phyloP scores from a whole-genome alignment of 2,329 filamentous ascomycete species.

The Hymenoscyphus fraxineus region DNA sequence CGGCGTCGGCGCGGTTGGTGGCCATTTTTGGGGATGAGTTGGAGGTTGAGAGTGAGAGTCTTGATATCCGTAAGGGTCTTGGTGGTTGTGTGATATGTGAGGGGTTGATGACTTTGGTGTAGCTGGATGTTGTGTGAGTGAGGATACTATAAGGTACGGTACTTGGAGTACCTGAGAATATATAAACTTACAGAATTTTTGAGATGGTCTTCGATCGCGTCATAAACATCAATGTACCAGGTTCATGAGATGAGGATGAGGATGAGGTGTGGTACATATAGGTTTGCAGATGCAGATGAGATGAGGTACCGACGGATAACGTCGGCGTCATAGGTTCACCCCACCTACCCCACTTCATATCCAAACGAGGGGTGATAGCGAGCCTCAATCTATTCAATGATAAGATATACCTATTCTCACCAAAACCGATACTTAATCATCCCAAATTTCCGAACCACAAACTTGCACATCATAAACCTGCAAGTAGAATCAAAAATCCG shows the following conservation, averaged over 20 bases:
- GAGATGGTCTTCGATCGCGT: neutral
- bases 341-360: neutral
- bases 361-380: neutral
- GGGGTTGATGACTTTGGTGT: neutral
- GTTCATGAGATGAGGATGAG: neutral
- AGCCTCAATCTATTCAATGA: neutral
- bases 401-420: neutral
- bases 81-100: neutral
- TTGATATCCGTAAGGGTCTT: neutral
- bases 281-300: neutral
- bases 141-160: neutral
- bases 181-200: neutral
- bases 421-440: neutral
- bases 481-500: too few relatives aligned
- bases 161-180: neutral
- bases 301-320: neutral
- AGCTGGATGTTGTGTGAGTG: neutral
- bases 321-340: neutral
- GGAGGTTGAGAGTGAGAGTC: neutral
- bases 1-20: constrained; percentile 24
- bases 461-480: neutral
- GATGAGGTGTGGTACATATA: too few relatives aligned
- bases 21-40: constrained; percentile 21
- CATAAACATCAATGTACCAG: neutral
- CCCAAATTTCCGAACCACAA: neutral